Evolutionary conservation across 2,329 filamentous ascomycete genomes (phyloP), one percentile per base, ranked within the genome.

Genomic region (Sarocladiaceae sp.): DNA sequence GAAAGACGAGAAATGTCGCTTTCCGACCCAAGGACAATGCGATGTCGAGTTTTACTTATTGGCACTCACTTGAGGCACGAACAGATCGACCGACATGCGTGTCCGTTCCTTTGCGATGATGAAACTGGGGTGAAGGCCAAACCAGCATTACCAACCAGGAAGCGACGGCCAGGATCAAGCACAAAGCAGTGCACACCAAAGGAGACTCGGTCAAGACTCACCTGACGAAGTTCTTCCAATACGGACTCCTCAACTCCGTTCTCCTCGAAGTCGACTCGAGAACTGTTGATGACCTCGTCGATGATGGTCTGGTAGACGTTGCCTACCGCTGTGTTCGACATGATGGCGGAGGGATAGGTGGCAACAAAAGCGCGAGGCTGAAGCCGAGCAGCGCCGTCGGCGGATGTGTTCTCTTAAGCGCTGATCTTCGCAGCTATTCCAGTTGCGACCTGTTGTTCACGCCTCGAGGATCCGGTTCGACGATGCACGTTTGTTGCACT

Each of bases 261-360:
- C 73, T 99, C 94, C 70, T 99, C 94, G 68, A 99, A 97, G 72
- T 97, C 94, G 65, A 93, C 88, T 65, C 89, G 83, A 64, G 93
- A 97, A 60, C 88, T 87, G 62, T 93, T 87, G 71, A 97, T 90
- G 67, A 99, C 91, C 73, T 94, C 90, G 57, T 86, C 78, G 66
- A 88, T 88, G 69, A 88, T 85, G 63, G 79, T 75, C 70, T 85
- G 78, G 71, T 97, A 99, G 64, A 97, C 86, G 59, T 75, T 73
- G 64, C 94, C 94, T 75, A 84, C 80, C 15, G 72, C 71, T 44
- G 68, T 63, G 67, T 84, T 83, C 54, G 80, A 83, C 80, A 84
- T 83, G 54, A 57, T 74, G 67, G 42, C 46, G 47, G 26, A n/a
- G n/a, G n/a, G 29, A 33, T 33, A 15, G 29, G 29, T 33, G 29